These are phyloP conservation scores for Achaetomium macrosporum DNA, from an alignment of 2,329 filamentous ascomycete genomes.

Conservation along the genomic window DNA sequence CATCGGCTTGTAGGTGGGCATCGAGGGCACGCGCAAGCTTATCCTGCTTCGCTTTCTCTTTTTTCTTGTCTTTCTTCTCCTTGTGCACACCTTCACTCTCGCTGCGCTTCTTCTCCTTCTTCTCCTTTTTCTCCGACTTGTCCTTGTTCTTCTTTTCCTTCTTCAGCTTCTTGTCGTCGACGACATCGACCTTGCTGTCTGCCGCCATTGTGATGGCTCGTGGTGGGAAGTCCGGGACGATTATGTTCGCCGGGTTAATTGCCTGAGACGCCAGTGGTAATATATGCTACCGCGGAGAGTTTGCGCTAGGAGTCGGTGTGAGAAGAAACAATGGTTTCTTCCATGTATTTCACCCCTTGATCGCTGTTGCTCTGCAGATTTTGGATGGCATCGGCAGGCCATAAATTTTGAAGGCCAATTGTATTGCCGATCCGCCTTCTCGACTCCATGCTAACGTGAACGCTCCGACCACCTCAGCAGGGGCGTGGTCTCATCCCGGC, in stretches of 20 bases:
- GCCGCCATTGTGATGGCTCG: slow-evolving; percentile 20
- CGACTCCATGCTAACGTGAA: slow-evolving; percentile 5
- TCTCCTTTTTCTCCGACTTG: slow-evolving; percentile 37
- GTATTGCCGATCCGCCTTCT: slow-evolving; percentile 19
- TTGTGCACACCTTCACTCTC: slow-evolving; percentile 50
- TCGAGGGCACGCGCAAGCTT: slow-evolving; percentile 62
- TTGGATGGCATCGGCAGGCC: slow-evolving; percentile 12
- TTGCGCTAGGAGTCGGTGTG: not conserved
- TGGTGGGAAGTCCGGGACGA: not conserved
- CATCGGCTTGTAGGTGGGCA: slow-evolving; percentile 55
- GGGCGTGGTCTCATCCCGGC: not conserved
- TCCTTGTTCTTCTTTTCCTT: slow-evolving; percentile 38
- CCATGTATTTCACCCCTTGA: not conserved
- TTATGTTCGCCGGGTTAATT: not conserved
- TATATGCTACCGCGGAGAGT: not conserved
- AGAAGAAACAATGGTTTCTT: not conserved
- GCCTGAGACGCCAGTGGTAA: not conserved
- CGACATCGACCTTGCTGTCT: slow-evolving; percentile 18
- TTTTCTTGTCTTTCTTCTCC: slow-evolving; percentile 54
- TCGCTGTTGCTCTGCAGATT: slow-evolving; percentile 18
- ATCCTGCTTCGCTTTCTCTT: slow-evolving; percentile 69
- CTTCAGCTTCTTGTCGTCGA: slow-evolving; percentile 22
- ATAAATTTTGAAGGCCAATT: slow-evolving; percentile 25
- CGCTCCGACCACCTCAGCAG: not conserved
- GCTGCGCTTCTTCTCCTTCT: slow-evolving; percentile 48